A percentile compares a stretch with the other conserved stretches of the same genome.
Evolutionary conservation across 2,329 filamentous ascomycete genomes (phyloP).

Genomic region (Ceratocystis destructans): DNA sequence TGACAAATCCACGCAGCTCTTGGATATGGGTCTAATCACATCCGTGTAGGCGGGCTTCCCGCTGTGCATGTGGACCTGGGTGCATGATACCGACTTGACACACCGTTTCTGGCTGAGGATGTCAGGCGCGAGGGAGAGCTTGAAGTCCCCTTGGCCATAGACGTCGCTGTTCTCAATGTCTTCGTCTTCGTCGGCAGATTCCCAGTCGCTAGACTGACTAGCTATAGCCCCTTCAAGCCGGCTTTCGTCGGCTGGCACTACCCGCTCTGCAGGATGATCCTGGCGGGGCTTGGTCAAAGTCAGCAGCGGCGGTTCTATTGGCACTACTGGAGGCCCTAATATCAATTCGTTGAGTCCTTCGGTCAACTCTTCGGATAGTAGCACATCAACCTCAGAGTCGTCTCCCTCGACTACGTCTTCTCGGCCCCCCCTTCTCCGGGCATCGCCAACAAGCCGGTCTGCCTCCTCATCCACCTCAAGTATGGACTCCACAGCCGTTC

Average conservation of each 20-base stretch:
- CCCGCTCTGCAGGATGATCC: background rate
- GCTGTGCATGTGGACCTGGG: background rate
- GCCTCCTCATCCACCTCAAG: constrained; percentile 1
- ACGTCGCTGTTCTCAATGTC: background rate
- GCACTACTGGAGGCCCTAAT: background rate
- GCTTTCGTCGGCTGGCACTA: background rate
- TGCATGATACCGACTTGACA: background rate
- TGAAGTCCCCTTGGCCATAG: background rate
- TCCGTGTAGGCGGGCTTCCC: background rate
- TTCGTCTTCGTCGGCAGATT: background rate
- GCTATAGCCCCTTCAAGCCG: background rate
- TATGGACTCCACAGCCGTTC: background rate
- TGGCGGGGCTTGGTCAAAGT: background rate
- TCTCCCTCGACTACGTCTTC: background rate
- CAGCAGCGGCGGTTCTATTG: background rate
- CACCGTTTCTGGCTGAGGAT: background rate
- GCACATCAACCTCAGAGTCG: background rate
- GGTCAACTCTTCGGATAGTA: background rate
- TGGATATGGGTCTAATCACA: background rate
- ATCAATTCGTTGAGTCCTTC: background rate
- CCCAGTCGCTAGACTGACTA: background rate
- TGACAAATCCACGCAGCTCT: background rate
- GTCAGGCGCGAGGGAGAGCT: background rate
- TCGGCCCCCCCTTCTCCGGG: background rate
- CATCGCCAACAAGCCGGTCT: background rate